Conservation (phyloP, 306 rosid genomes). For the Abrus precatorius region DNA sequence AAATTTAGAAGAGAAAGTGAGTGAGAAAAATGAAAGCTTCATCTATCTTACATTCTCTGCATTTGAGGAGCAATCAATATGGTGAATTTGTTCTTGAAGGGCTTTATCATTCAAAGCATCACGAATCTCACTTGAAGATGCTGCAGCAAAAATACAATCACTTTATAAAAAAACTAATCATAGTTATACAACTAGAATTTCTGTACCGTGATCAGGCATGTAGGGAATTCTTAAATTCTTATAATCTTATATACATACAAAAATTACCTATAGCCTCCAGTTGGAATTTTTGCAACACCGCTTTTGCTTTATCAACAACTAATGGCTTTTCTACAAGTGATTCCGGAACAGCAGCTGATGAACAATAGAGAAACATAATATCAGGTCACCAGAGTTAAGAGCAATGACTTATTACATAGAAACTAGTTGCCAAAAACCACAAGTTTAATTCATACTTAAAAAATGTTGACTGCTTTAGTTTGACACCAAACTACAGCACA, state of each 20-base stretch:
- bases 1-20: not conserved
- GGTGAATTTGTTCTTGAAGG: conserved; percentile 68
- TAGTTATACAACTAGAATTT: conserved; percentile 27
- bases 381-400: conserved; percentile 19
- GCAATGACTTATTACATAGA: not conserved
- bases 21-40: not conserved
- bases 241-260: not conserved
- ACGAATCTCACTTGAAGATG: conserved; percentile 76
- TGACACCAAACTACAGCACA: conserved; percentile 4
- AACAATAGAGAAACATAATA: conserved; percentile 41
- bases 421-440: not conserved
- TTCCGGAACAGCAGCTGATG: conserved; percentile 58
- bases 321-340: conserved; percentile 58
- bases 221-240: conserved; percentile 14
- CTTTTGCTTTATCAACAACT: conserved; percentile 53
- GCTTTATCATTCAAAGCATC: conserved; percentile 67
- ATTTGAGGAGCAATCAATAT: conserved; percentile 67
- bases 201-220: not conserved
- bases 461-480: conserved; percentile 25
- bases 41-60: conserved; percentile 66
- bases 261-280: conserved; percentile 76
- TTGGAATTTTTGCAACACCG: conserved; percentile 66
- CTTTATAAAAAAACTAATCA: not conserved
- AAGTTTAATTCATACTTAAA: conserved; percentile 6
- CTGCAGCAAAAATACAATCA: conserved; percentile 58